Percentiles rank a stretch among this genome's conserved stretches.
Evolutionary conservation across 2,329 filamentous ascomycete species (phyloP).

Genomic region (Ophiostoma himal-ulmi): DNA sequence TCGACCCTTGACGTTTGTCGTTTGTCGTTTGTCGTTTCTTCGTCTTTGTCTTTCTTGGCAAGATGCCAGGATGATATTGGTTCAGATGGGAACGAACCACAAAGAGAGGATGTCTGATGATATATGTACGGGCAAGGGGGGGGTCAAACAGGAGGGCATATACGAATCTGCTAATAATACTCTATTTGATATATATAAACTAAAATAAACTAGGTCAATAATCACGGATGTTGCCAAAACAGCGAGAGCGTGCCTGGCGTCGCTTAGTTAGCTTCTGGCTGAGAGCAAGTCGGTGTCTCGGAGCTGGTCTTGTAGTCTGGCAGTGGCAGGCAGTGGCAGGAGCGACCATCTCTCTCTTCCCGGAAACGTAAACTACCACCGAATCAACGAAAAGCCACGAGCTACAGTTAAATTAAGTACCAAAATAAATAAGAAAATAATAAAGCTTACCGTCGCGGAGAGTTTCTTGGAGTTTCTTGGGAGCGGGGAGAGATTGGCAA

Average conservation of each 20-base stretch:
- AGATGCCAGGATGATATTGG: not conserved
- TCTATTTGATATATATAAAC: not conserved
- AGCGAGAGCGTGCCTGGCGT: constrained; percentile 1
- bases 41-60: not conserved
- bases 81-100: not conserved
- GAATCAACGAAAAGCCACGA: not conserved
- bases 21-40: not conserved
- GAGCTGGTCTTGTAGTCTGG: not conserved
- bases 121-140: not conserved
- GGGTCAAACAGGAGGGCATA: not conserved
- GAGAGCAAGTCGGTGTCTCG: not conserved
- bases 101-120: not conserved
- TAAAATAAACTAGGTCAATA: not conserved
- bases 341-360: not conserved
- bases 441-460: not conserved
- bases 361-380: not conserved
- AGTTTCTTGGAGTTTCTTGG: not conserved
- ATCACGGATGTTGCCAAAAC: constrained; percentile 6
- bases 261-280: not conserved
- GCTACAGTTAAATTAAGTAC: not conserved
- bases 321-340: not conserved
- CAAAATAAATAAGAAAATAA: not conserved
- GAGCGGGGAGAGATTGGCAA: not conserved
- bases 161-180: not conserved
- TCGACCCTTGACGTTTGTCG: not conserved